Conservation (phyloP, 305 asterid genomes). For the Solanum chacoense region DNA sequence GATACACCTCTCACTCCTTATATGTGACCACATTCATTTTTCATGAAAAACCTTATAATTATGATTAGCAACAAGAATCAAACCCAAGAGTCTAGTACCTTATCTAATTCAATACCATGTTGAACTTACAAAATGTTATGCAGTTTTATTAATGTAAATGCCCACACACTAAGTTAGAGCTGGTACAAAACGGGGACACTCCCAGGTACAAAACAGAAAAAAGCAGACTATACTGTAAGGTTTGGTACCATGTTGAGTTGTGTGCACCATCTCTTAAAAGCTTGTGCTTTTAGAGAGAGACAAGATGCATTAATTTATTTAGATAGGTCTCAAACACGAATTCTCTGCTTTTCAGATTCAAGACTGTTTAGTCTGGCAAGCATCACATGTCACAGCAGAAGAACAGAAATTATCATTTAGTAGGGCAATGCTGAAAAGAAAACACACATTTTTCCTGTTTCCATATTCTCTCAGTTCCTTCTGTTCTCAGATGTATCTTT, state of each 20-base stretch:
- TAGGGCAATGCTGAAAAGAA: not conserved
- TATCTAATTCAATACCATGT: not conserved
- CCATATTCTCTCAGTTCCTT: not conserved
- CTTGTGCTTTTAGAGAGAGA: not conserved
- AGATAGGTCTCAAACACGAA: not conserved
- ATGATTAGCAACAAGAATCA: not conserved
- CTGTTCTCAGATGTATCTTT: not conserved
- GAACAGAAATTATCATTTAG: not conserved
- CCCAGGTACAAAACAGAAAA: not conserved
- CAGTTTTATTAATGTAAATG: not conserved
- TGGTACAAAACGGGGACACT: not conserved
- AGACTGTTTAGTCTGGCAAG: not conserved
- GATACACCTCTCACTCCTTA: not conserved
- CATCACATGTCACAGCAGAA: not conserved
- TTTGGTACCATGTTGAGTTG: not conserved
- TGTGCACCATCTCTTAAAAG: not conserved
- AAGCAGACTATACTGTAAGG: not conserved
- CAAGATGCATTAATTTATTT: not conserved
- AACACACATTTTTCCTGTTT: not conserved
- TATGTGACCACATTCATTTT: not conserved
- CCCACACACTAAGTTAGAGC: not conserved
- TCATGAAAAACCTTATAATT: not conserved
- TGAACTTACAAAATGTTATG: not conserved
- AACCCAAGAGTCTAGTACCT: not conserved
- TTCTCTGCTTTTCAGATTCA: not conserved